Evolutionary conservation across 2,329 filamentous ascomycete species (phyloP), one percentile per base, ranked within the genome.

Genomic region (Curvularia hawaiiensis): DNA sequence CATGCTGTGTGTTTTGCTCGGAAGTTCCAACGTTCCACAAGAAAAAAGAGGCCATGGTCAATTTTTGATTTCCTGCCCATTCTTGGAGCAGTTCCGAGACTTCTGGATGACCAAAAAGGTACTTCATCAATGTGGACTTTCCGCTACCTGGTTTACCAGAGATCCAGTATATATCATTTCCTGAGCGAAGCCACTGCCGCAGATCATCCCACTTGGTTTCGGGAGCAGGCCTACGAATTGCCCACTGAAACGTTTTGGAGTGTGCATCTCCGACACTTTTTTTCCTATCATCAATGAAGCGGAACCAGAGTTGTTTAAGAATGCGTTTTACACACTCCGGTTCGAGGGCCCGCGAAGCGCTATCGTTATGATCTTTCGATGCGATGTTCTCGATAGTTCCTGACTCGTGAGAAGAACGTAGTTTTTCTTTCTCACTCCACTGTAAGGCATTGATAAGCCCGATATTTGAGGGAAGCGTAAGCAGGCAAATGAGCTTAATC

Each of bases 71-170:
- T 22, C 31, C 50, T 12, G 43, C 50, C 41, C 41, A 52, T 22
- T 16, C 3, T 10, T 30, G 10, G 2, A 47, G 12, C 4, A 28
- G 26, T 11, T 18, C 14, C 8, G 35, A 12, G 4, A 38, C 31
- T 7, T 52, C 2, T 3, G 50, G n/a, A 9, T 47, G 31, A 4
- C 45, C 12, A 11, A 16, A 52, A 14, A 52, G 22, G 8, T 38
- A 52, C 3, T 52, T 52, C 50, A 52, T 52, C 22, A 52, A n/a
- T 4, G 41, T 53, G 5, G 50, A 53, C 16, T 53, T 53, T 4
- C 50, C 50, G 43, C 50, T 53, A 14, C 50, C 50, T 1, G 50
- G 50, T 4, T 53, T 53, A 10, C 50, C 50, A 30, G 18, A 28
- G 20, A 46, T 47, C 50, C 50, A 53, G 24, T 47, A 52, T n/a